Evolutionary conservation across 345 rosid genomes (phyloP).

Genomic region (Aegle marmelos): DNA sequence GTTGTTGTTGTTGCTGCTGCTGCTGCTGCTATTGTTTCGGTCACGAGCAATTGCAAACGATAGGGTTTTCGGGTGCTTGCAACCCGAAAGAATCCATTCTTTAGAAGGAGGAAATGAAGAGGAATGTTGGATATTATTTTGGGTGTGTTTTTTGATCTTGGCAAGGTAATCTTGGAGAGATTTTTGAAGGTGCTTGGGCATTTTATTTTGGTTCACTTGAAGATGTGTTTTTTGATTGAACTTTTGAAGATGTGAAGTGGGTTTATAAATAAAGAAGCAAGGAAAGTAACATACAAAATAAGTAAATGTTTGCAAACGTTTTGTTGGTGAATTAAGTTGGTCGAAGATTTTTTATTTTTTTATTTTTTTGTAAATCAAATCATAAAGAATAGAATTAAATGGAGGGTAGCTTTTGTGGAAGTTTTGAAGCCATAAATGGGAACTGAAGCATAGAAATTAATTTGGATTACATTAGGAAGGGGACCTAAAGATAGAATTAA

Average conservation of each 20-base stretch:
- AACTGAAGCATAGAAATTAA: background rate
- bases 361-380: background rate
- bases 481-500: background rate
- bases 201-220: constrained; percentile 12
- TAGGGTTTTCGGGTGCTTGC: constrained; percentile 62
- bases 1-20: background rate
- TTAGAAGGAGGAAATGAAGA: constrained; percentile 38
- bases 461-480: background rate
- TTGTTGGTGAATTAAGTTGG: background rate
- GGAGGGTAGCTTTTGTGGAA: background rate
- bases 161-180: constrained; percentile 57
- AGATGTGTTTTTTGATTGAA: background rate
- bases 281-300: background rate
- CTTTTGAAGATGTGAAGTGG: background rate
- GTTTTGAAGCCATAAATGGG: background rate
- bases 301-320: constrained; percentile 9
- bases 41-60: constrained; percentile 42
- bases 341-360: background rate
- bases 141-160: constrained; percentile 51
- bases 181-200: constrained; percentile 67
- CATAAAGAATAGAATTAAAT: background rate
- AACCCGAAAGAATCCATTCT: constrained; percentile 45
- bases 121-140: constrained; percentile 28
- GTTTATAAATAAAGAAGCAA: background rate
- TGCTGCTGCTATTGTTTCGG: constrained; percentile 12